Evolutionary conservation across 2,329 filamentous ascomycete species (phyloP).

Genomic region (Dothidotthia symphoricarpi): DNA sequence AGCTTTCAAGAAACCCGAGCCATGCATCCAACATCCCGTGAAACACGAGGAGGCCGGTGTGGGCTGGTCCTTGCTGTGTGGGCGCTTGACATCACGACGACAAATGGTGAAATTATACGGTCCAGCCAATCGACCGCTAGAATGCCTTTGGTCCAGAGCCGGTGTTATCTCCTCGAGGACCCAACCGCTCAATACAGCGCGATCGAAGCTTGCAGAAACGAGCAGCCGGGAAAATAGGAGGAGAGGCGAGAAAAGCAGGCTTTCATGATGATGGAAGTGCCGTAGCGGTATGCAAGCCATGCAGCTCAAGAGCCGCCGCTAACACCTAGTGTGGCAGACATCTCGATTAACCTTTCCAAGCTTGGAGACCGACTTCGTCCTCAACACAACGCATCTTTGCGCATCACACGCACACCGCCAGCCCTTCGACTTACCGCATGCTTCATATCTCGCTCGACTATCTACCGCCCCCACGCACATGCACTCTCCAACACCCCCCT

Average conservation of each 20-base stretch:
- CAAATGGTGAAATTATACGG: slow-evolving; percentile 1
- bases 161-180: neutral
- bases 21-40: slow-evolving; percentile 10
- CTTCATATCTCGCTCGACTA: neutral
- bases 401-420: too few species aligned
- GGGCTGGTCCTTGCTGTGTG: slow-evolving; percentile 27
- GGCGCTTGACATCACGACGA: slow-evolving; percentile 30
- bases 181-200: too few species aligned
- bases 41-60: slow-evolving; percentile 4
- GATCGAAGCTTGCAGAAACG: neutral
- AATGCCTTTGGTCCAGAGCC: neutral
- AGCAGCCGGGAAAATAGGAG: neutral
- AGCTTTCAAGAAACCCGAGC: slow-evolving; percentile 20
- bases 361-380: too few species aligned
- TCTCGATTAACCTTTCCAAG: too few species aligned
- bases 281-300: too few species aligned
- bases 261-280: too few species aligned
- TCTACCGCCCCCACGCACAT: slow-evolving; percentile 10
- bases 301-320: too few species aligned
- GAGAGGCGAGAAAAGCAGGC: too few species aligned
- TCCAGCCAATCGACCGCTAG: slow-evolving; percentile 1
- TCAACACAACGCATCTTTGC: too few species aligned
- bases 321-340: too few species aligned
- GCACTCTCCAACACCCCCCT: slow-evolving; percentile 31
- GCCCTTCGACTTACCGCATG: neutral